A percentile compares a stretch with the other conserved stretches of the same genome.
phyloP scores from a whole-genome alignment of 257 asterid genomes.

The Solanum chiquidenum region DNA sequence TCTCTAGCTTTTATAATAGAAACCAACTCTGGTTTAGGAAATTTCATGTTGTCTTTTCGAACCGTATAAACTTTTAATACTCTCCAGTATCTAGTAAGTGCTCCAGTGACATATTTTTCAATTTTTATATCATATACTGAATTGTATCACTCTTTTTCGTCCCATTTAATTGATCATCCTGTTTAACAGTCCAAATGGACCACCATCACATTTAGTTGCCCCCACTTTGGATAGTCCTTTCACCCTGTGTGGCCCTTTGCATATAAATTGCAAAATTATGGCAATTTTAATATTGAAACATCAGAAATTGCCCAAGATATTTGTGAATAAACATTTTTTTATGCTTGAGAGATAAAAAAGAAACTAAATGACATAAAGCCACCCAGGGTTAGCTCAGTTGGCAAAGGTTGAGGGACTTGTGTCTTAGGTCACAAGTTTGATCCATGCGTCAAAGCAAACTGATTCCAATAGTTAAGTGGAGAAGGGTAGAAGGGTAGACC shows the following conservation, averaged over 20 bases:
- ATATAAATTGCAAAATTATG: not conserved
- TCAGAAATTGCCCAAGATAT: not conserved
- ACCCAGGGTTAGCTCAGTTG: not conserved
- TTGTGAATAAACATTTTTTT: not conserved
- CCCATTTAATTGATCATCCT: not conserved
- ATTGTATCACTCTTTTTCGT: not conserved
- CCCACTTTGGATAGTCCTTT: not conserved
- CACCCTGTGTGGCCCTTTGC: not conserved
- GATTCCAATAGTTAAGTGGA: not conserved
- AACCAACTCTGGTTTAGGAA: not conserved
- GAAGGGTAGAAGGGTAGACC: not conserved
- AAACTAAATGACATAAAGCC: not conserved
- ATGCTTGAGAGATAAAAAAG: not conserved
- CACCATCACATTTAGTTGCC: not conserved
- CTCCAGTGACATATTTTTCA: not conserved
- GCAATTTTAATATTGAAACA: not conserved
- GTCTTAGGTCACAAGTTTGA: not conserved
- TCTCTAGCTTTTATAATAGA: not conserved
- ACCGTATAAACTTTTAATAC: not conserved
- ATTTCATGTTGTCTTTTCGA: not conserved
- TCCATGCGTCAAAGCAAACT: not conserved
- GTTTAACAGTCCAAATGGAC: not conserved
- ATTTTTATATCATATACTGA: not conserved
- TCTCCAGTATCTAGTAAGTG: not conserved
- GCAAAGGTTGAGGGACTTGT: not conserved